Conservation (phyloP, 805 yeast species). For the Cyberlindnera americana region DNA sequence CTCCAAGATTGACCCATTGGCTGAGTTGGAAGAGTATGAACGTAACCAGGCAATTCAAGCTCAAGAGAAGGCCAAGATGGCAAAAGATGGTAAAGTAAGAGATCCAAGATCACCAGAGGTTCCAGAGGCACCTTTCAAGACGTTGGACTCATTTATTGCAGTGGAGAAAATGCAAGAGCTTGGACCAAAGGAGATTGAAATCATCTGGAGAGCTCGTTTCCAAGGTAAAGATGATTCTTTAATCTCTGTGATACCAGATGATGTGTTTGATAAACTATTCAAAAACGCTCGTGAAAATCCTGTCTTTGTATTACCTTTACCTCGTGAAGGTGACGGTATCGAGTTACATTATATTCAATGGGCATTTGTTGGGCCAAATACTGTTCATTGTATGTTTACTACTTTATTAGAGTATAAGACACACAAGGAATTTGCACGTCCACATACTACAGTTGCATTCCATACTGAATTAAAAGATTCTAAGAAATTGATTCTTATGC, state of each 20-base stretch:
- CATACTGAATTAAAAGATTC: conserved; percentile 68
- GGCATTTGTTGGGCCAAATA: conserved; percentile 79
- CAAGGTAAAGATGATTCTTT: conserved; percentile 53
- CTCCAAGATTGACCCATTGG: conserved; percentile 63
- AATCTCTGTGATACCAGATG: conserved; percentile 57
- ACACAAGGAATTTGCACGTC: conserved; percentile 88
- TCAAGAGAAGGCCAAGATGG: conserved; percentile 18
- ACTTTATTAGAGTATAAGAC: conserved; percentile 88
- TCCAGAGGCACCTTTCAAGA: conserved; percentile 58
- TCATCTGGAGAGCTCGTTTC: conserved; percentile 88
- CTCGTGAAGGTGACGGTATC: conserved; percentile 51
- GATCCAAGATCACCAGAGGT: conserved; percentile 37
- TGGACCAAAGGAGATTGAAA: conserved; percentile 61
- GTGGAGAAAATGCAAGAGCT: conserved; percentile 59
- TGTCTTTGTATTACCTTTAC: conserved; percentile 85
- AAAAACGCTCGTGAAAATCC: conserved; percentile 71
- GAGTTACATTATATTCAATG: conserved; percentile 95
- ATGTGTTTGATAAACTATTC: conserved; percentile 60
- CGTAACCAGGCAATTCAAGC: conserved; percentile 31
- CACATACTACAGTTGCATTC: conserved; percentile 87
- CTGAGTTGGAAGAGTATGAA: conserved; percentile 58
- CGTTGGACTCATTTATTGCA: conserved; percentile 67
- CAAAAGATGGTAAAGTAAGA: conserved; percentile 25
- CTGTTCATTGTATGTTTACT: conserved; percentile 87
- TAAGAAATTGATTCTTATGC: conserved; percentile 74